A percentile compares a stretch with the other conserved stretches of the same genome.
Conservation (phyloP, 2,329 filamentous ascomycete genomes). For the Aureobasidium melanogenum region DNA sequence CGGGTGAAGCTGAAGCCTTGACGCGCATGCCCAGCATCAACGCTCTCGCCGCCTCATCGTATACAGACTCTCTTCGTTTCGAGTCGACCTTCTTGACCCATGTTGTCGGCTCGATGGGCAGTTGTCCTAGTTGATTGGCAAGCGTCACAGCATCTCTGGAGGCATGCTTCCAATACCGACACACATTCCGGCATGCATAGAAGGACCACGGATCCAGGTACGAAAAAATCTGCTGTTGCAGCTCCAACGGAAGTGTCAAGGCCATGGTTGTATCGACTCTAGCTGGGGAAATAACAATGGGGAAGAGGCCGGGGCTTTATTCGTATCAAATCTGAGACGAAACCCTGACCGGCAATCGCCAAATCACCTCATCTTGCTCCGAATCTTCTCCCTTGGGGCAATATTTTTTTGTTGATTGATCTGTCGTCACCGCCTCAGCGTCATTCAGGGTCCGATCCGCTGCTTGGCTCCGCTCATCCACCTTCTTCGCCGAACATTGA, state of each 20-base stretch:
- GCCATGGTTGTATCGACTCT: slow-evolving; percentile 1
- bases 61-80: slow-evolving; percentile 19
- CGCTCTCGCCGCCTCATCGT: slow-evolving; percentile 22
- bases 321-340: not conserved
- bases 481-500: not conserved
- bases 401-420: slow-evolving; percentile 9
- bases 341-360: not conserved
- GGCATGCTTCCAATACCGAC: slow-evolving; percentile 26
- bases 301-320: not conserved
- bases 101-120: slow-evolving; percentile 22
- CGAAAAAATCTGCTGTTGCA: slow-evolving; percentile 27
- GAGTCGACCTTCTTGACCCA: slow-evolving; percentile 17
- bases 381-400: not conserved
- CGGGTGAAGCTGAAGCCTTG: slow-evolving; percentile 13
- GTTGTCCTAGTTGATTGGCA: slow-evolving; percentile 21
- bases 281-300: not conserved
- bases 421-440: slow-evolving; percentile 1
- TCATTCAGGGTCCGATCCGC: not conserved
- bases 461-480: not conserved
- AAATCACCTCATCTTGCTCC: slow-evolving; percentile 6
- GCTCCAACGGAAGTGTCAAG: slow-evolving; percentile 22
- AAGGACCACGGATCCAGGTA: slow-evolving; percentile 25
- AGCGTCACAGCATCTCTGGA: slow-evolving; percentile 23
- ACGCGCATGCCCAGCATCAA: slow-evolving; percentile 24
- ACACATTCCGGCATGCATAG: slow-evolving; percentile 23